Evolutionary conservation across 495 filamentous ascomycete species (phyloP).

Genomic region (Annulohypoxylon stygium): DNA sequence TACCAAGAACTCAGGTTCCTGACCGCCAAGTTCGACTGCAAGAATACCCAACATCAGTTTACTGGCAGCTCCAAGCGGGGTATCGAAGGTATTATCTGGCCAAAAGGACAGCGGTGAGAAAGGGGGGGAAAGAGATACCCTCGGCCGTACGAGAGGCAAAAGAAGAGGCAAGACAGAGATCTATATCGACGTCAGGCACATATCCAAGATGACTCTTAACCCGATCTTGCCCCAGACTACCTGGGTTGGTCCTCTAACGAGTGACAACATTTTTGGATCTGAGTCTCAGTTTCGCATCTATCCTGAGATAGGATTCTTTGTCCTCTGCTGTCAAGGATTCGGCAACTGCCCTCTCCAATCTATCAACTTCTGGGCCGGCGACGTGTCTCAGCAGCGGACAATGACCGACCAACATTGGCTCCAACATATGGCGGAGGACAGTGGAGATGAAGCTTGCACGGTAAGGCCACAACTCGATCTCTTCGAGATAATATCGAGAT

Average conservation of each 20-base stretch:
- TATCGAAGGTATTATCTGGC: slow-evolving; percentile 42
- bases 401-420: slow-evolving; percentile 47
- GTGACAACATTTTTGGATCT: slow-evolving; percentile 35
- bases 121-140: slow-evolving; percentile 17
- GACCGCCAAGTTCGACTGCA: slow-evolving; percentile 53
- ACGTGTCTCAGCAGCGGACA: slow-evolving; percentile 42
- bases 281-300: slow-evolving; percentile 42
- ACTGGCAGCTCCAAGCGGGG: slow-evolving; percentile 40
- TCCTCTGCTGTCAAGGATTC: slow-evolving; percentile 23
- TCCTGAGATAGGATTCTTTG: slow-evolving; percentile 24
- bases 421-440: slow-evolving; percentile 44
- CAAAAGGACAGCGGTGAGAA: slow-evolving; percentile 51
- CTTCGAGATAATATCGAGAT: slow-evolving; percentile 21
- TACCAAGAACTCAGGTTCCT: slow-evolving; percentile 50
- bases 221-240: slow-evolving; percentile 39
- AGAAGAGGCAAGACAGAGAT: slow-evolving; percentile 39
- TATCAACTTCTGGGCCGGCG: slow-evolving; percentile 16
- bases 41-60: slow-evolving; percentile 49
- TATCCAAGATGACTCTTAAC: slow-evolving; percentile 50
- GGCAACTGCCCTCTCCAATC: slow-evolving; percentile 20
- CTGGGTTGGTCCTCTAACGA: slow-evolving; percentile 36
- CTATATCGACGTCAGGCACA: slow-evolving; percentile 37
- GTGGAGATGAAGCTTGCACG: slow-evolving; percentile 45
- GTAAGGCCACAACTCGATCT: slow-evolving; percentile 40
- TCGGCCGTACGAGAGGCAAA: slow-evolving; percentile 31